Percentiles rank a stretch among this genome's conserved stretches.
Evolutionary conservation across 805 yeast genomes (phyloP).

Genomic region (Kodamaea neixiangensis): DNA sequence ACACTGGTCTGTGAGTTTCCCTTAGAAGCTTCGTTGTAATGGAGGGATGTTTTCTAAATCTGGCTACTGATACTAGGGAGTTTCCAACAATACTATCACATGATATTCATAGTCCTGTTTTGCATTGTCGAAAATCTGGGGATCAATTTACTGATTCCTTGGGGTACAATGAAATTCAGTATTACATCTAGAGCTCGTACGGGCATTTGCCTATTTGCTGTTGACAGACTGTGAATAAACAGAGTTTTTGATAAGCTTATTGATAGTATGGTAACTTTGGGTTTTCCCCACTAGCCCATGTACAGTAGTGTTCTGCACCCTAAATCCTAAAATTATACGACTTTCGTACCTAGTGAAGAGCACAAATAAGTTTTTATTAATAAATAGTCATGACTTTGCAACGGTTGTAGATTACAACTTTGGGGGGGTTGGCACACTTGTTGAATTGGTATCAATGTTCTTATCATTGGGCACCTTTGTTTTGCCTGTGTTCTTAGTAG

Average conservation of each 20-base stretch:
- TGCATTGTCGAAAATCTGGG: neutral
- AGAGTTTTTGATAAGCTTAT: no score
- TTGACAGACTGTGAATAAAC: no score
- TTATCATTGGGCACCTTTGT: neutral
- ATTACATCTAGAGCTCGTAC: no score
- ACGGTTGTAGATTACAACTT: neutral
- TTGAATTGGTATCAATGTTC: neutral
- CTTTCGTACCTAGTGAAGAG: no score
- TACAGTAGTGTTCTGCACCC: no score
- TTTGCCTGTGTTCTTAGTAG: neutral
- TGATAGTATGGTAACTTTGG: no score
- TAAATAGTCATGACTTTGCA: neutral
- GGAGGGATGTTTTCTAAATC: neutral
- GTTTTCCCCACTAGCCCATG: no score
- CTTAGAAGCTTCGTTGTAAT: neutral
- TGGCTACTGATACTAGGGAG: neutral
- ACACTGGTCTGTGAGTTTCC: neutral
- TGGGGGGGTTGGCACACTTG: neutral
- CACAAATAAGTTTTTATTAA: neutral
- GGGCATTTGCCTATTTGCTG: no score
- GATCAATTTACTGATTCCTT: neutral
- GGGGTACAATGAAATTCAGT: neutral
- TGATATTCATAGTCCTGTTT: neutral
- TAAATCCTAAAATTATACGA: no score
- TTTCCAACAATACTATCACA: slow-evolving; percentile 1